These are phyloP conservation scores for Penicillium bovifimosum DNA, from an alignment of 495 filamentous ascomycete species.

Conservation along the genomic window DNA sequence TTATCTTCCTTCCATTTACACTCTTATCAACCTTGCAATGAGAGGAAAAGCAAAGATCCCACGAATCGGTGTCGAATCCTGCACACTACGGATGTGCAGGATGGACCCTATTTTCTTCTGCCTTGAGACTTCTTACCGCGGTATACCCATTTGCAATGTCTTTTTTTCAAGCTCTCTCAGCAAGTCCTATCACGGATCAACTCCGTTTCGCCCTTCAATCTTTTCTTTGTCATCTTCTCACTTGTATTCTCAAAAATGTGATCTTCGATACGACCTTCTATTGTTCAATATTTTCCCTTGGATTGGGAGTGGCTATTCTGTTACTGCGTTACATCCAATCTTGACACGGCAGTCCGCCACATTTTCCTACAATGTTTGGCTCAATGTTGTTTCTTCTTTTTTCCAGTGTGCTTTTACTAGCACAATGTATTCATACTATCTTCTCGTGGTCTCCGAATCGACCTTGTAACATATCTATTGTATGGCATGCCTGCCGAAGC, in stretches of 20 bases:
- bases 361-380: too few species aligned
- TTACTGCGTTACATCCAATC: not conserved
- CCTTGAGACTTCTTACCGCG: constrained; percentile 7
- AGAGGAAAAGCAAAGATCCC: constrained; percentile 10
- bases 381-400: too few species aligned
- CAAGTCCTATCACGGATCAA: not conserved
- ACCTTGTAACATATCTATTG: not conserved
- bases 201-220: not conserved
- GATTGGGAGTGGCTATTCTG: not conserved
- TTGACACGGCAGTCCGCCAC: not conserved
- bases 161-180: not conserved
- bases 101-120: constrained; percentile 1
- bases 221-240: not conserved
- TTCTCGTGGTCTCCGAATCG: not conserved
- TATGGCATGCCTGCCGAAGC: not conserved
- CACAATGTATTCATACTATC: constrained; percentile 3
- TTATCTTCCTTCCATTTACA: constrained; percentile 5
- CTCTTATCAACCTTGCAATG: constrained; percentile 10
- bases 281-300: not conserved
- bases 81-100: not conserved
- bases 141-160: constrained; percentile 23
- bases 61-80: not conserved
- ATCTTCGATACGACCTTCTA: not conserved
- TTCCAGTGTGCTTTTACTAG: too few species aligned
- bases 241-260: not conserved